Evolutionary conservation across 352 stramenopile genomes (phyloP).

Genomic region (Thalassiosira exigua): DNA sequence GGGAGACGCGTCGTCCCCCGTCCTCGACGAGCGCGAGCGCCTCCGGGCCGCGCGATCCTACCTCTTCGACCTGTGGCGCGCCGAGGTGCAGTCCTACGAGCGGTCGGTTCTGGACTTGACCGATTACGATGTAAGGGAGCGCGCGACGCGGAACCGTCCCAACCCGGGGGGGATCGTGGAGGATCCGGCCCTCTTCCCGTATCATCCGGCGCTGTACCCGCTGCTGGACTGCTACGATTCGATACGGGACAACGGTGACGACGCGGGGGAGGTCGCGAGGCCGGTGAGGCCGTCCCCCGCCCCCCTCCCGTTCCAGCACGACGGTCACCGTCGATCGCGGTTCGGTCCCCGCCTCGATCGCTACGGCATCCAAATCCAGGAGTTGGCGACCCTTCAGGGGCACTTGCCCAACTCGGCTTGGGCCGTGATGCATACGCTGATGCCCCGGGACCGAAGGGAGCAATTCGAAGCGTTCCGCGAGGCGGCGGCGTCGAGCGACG

Average conservation of each 20-base stretch:
- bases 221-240: conserved; percentile 67
- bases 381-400: conserved; percentile 36
- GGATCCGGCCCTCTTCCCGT: conserved; percentile 60
- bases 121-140: background rate
- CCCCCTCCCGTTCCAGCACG: conserved; percentile 24
- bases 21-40: conserved; percentile 24
- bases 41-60: conserved; percentile 32
- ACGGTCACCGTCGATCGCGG: conserved; percentile 43
- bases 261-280: background rate
- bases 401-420: conserved; percentile 59
- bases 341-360: conserved; percentile 37
- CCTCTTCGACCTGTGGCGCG: conserved; percentile 34
- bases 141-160: conserved; percentile 47
- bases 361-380: conserved; percentile 37
- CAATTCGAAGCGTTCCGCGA: conserved; percentile 24
- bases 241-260: conserved; percentile 21
- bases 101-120: background rate
- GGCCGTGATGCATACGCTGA: conserved; percentile 46
- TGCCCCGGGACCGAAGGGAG: conserved; percentile 35
- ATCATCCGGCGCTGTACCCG: conserved; percentile 59
- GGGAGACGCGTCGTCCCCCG: background rate
- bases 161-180: conserved; percentile 46
- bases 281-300: conserved; percentile 26
- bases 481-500: background rate
- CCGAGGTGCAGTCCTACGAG: conserved; percentile 48